Percentiles rank a stretch among this genome's conserved stretches.
phyloP scores from a whole-genome alignment of 345 rosid genomes.

The Brassica incana region DNA sequence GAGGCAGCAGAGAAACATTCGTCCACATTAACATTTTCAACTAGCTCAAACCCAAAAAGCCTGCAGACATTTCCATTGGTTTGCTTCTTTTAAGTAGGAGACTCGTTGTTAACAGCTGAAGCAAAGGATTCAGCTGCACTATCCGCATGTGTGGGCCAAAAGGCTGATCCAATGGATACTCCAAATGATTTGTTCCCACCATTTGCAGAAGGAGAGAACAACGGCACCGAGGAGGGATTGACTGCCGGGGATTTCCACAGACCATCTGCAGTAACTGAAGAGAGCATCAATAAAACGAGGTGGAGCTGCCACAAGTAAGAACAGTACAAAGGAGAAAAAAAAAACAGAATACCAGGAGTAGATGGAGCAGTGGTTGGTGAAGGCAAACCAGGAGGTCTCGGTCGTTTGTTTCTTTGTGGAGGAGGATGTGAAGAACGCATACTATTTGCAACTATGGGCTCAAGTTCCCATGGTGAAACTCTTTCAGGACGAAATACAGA shows the following conservation, averaged over 20 bases:
- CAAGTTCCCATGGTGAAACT: conserved; percentile 95
- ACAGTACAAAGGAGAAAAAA: conserved; percentile 9
- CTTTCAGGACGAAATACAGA: conserved; percentile 81
- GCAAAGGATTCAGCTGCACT: conserved; percentile 60
- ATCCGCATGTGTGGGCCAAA: conserved; percentile 58
- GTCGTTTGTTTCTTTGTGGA: conserved; percentile 76
- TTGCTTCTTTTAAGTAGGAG: conserved; percentile 56
- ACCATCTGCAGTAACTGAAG: conserved; percentile 51
- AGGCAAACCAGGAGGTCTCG: conserved; percentile 70
- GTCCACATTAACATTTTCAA: conserved; percentile 62
- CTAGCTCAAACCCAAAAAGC: conserved; percentile 89
- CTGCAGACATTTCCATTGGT: conserved; percentile 63
- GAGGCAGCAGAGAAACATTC: conserved; percentile 51
- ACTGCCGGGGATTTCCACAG: conserved; percentile 68
- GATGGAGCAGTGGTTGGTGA: conserved; percentile 57
- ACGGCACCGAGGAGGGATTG: conserved; percentile 53
- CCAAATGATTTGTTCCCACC: conserved; percentile 53
- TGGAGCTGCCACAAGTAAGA: conserved; percentile 8
- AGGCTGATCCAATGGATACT: conserved; percentile 51
- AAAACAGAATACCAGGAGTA: conserved; percentile 54
- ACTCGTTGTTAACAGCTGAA: conserved; percentile 57
- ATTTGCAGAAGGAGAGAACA: conserved; percentile 57
- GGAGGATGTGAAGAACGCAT: conserved; percentile 54
- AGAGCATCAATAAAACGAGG: conserved; percentile 22
- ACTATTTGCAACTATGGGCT: conserved; percentile 72